Evolutionary conservation across 805 yeast species (phyloP).

Genomic region (Clavispora vitiphila): DNA sequence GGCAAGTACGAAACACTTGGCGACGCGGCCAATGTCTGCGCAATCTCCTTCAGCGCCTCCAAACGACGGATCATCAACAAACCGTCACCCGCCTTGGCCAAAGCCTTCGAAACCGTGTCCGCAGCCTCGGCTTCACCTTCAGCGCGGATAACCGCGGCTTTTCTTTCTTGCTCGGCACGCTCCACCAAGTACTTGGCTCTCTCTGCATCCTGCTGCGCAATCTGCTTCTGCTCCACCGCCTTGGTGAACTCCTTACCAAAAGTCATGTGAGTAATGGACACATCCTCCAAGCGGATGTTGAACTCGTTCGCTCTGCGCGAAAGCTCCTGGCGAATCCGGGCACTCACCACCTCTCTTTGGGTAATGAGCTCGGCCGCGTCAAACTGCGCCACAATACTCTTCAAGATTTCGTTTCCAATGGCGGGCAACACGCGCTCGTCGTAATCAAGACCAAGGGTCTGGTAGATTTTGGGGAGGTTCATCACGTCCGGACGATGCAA

Average conservation of each 20-base stretch:
- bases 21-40: conserved; percentile 75
- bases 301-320: conserved; percentile 81
- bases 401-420: conserved; percentile 86
- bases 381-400: conserved; percentile 87
- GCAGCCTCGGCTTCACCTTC: conserved; percentile 99
- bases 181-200: conserved; percentile 83
- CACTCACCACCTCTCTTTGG: conserved; percentile 91
- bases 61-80: conserved; percentile 87
- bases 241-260: conserved; percentile 95
- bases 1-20: conserved; percentile 90
- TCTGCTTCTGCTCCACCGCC: conserved; percentile 98
- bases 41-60: conserved; percentile 96
- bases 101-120: conserved; percentile 87
- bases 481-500: conserved; percentile 89
- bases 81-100: conserved; percentile 94
- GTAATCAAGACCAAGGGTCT: conserved; percentile 86
- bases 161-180: conserved; percentile 95
- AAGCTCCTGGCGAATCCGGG: conserved; percentile 82
- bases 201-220: conserved; percentile 99
- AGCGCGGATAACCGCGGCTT: conserved; percentile 91
- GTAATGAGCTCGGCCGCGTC: conserved; percentile 97
- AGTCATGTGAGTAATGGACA: conserved; percentile 95
- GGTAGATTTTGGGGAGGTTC: conserved; percentile 81
- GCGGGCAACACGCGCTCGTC: conserved; percentile 93
- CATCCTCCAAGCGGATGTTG: conserved; percentile 90